Evolutionary conservation across 129 eudicot species (phyloP).

Genomic region (Arctium minus): DNA sequence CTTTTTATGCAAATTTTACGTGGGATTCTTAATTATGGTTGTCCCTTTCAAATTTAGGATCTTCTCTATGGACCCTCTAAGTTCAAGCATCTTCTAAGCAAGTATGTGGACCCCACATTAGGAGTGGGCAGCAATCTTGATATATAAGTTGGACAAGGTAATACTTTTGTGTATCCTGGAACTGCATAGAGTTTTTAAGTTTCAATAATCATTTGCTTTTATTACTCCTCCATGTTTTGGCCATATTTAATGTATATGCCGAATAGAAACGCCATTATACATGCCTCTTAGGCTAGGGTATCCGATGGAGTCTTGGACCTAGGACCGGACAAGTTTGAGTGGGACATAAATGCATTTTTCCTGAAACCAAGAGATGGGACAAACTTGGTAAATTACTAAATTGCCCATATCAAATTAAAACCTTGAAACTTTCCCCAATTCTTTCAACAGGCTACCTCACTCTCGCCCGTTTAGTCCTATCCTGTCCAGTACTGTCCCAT

Average conservation of each 20-base stretch:
- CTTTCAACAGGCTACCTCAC: no score
- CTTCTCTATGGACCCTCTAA: constrained; percentile 30
- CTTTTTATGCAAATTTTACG: constrained; percentile 14
- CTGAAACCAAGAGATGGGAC: not conserved
- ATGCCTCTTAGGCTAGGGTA: not conserved
- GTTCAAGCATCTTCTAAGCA: constrained; percentile 32
- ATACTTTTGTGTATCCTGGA: not conserved
- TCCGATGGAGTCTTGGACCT: no score
- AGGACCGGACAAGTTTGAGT: not conserved
- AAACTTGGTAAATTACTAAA: not conserved
- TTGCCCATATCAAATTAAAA: not conserved
- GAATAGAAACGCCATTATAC: not conserved
- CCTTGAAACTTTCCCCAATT: no score
- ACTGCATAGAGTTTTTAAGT: not conserved
- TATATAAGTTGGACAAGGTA: not conserved
- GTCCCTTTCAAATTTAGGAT: constrained; percentile 30
- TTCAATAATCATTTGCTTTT: not conserved
- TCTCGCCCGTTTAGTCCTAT: no score
- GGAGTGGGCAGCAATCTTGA: constrained; percentile 17
- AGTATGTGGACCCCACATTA: constrained; percentile 18
- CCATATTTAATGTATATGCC: not conserved
- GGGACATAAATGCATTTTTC: not conserved
- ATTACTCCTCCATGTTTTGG: not conserved
- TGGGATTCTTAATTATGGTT: constrained; percentile 23
- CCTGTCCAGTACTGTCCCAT: no score